Conservation (phyloP, 2,329 filamentous ascomycete species). For the Purpureocillium takamizusanense region DNA sequence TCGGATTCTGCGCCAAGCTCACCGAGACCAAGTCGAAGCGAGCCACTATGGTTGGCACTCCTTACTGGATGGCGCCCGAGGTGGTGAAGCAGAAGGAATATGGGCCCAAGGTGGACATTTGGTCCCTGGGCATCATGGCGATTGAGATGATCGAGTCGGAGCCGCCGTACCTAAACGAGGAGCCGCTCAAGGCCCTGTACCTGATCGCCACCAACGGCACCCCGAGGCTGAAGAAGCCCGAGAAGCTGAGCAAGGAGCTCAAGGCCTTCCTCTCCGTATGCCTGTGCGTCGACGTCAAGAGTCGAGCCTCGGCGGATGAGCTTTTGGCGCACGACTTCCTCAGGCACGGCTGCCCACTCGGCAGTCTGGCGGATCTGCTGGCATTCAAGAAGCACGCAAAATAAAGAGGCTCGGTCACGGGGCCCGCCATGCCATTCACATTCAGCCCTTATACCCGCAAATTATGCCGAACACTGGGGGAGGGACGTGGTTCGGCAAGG, state of each 20-base stretch:
- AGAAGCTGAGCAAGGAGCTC: slow-evolving; percentile 95
- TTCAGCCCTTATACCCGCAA: neutral
- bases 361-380: slow-evolving; percentile 76
- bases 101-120: slow-evolving; percentile 95
- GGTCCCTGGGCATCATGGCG: slow-evolving; percentile 98
- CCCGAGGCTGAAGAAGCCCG: slow-evolving; percentile 92
- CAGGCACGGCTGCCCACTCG: slow-evolving; percentile 77
- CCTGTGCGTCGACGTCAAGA: slow-evolving; percentile 93
- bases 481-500: too few species aligned
- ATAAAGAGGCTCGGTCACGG: slow-evolving; percentile 25
- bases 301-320: slow-evolving; percentile 83
- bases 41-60: slow-evolving; percentile 97
- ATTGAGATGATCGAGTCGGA: slow-evolving; percentile 99
- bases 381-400: slow-evolving; percentile 73
- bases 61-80: slow-evolving; percentile 99
- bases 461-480: too few species aligned
- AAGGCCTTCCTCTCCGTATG: slow-evolving; percentile 96
- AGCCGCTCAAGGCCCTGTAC: slow-evolving; percentile 93
- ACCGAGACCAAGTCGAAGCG: slow-evolving; percentile 95
- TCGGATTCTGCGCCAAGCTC: slow-evolving; percentile 97
- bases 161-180: slow-evolving; percentile 94
- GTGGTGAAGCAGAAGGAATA: slow-evolving; percentile 99
- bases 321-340: slow-evolving; percentile 88
- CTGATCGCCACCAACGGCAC: slow-evolving; percentile 97
- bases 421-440: neutral